A percentile compares a stretch with the other conserved stretches of the same genome.
Evolutionary conservation across 768 basidiomycete genomes (phyloP).

Genomic region (Obba rivulosa): DNA sequence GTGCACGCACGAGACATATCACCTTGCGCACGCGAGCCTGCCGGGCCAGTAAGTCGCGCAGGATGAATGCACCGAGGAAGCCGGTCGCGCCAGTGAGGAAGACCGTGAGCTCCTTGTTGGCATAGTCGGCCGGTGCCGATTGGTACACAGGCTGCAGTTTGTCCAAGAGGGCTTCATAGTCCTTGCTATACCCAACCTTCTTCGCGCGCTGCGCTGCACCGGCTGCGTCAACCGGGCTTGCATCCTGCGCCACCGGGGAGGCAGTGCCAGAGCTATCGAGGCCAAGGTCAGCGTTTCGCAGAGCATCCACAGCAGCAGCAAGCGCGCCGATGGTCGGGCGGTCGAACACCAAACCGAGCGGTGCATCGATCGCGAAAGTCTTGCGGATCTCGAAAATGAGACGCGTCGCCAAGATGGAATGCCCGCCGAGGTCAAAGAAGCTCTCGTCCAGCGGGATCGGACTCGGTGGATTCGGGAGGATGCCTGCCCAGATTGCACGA

Average conservation of each 20-base stretch:
- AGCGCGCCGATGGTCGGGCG: constrained; percentile 80
- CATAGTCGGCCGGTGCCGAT: constrained; percentile 53
- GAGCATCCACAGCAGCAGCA: constrained; percentile 65
- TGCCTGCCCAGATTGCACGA: constrained; percentile 75
- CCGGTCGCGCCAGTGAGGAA: constrained; percentile 98
- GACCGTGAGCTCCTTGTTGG: constrained; percentile 54
- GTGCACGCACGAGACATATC: constrained; percentile 84
- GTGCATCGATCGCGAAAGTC: constrained; percentile 83
- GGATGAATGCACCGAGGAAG: constrained; percentile 91
- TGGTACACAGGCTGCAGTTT: constrained; percentile 58
- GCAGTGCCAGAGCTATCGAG: constrained; percentile 34
- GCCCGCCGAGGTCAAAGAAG: constrained; percentile 98
- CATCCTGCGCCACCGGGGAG: neutral
- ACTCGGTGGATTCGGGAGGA: constrained; percentile 74
- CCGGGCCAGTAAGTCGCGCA: constrained; percentile 70
- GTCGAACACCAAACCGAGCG: constrained; percentile 88
- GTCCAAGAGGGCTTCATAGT: constrained; percentile 59
- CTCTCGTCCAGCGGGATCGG: constrained; percentile 85
- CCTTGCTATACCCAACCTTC: constrained; percentile 66
- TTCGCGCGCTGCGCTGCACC: constrained; percentile 11
- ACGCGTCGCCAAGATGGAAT: constrained; percentile 96
- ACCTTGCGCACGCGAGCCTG: constrained; percentile 71
- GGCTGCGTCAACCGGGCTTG: neutral
- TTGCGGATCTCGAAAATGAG: constrained; percentile 97
- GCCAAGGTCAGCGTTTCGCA: constrained; percentile 80